Evolutionary conservation across 1,139 yeast species (phyloP).

Genomic region (Geotrichum macrosporum): DNA sequence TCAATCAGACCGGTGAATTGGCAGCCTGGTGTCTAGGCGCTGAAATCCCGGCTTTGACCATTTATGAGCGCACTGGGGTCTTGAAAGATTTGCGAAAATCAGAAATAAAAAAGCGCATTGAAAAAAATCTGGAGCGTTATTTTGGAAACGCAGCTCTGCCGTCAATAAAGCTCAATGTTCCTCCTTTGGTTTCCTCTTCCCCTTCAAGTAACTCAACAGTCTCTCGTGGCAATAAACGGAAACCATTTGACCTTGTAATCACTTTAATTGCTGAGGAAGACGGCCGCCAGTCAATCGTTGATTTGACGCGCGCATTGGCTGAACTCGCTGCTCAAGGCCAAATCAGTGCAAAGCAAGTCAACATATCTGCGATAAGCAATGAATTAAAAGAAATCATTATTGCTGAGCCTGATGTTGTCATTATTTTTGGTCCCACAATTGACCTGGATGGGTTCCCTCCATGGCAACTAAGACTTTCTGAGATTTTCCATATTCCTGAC

Average conservation of each 20-base stretch:
- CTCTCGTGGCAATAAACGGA: background rate
- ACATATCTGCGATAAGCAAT: conserved; percentile 67
- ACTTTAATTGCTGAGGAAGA: conserved; percentile 68
- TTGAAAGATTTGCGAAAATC: conserved; percentile 46
- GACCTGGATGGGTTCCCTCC: conserved; percentile 96
- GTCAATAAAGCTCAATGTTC: conserved; percentile 27
- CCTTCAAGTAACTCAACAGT: no score
- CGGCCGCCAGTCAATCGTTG: conserved; percentile 87
- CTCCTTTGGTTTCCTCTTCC: conserved; percentile 2
- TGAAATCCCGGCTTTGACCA: conserved; percentile 65
- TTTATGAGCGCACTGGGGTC: conserved; percentile 78
- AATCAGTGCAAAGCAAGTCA: conserved; percentile 62
- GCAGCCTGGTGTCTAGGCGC: conserved; percentile 85
- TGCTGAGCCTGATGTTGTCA: conserved; percentile 81
- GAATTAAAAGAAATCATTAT: conserved; percentile 77
- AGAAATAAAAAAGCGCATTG: conserved; percentile 56
- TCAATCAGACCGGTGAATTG: conserved; percentile 71
- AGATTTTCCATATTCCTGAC: conserved; percentile 86
- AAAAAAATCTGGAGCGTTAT: conserved; percentile 60
- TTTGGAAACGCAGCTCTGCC: conserved; percentile 74
- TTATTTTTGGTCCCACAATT: conserved; percentile 78
- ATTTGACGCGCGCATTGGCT: conserved; percentile 80
- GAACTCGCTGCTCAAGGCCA: conserved; percentile 63
- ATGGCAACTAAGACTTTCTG: conserved; percentile 91
- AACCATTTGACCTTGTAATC: conserved; percentile 50